phyloP scores from a whole-genome alignment of 345 rosid genomes.

The Odontarrhena argentea region DNA sequence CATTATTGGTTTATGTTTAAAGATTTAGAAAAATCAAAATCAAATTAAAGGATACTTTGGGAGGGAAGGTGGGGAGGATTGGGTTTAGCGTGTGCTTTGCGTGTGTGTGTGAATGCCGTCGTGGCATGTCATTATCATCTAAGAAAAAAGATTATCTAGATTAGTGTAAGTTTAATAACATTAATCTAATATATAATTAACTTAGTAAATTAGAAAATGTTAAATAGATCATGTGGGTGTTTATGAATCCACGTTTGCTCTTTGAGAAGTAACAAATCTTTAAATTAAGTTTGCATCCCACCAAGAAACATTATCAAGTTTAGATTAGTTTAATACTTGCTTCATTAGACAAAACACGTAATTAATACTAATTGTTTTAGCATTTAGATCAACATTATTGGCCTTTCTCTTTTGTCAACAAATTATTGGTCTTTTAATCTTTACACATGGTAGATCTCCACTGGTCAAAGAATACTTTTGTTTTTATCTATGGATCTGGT shows the following conservation, averaged over 20 bases:
- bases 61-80: background rate
- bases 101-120: constrained; percentile 40
- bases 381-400: constrained; percentile 15
- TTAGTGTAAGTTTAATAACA: constrained; percentile 12
- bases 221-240: constrained; percentile 30
- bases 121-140: constrained; percentile 37
- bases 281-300: constrained; percentile 37
- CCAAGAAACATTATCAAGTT: constrained; percentile 38
- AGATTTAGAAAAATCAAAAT: background rate
- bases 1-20: constrained; percentile 15
- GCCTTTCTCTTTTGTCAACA: constrained; percentile 5
- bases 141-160: background rate
- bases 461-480: constrained; percentile 28
- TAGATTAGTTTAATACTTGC: constrained; percentile 39
- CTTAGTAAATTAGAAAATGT: constrained; percentile 20
- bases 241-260: constrained; percentile 40
- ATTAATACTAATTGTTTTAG: background rate
- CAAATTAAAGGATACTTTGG: background rate
- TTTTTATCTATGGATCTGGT: constrained; percentile 22
- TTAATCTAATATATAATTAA: constrained; percentile 26
- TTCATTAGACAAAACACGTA: constrained; percentile 41
- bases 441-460: constrained; percentile 25
- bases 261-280: constrained; percentile 32
- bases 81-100: constrained; percentile 36
- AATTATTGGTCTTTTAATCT: constrained; percentile 24